Evolutionary conservation across 768 basidiomycete species (phyloP).

Genomic region (Porpolomopsis calyptriformis): DNA sequence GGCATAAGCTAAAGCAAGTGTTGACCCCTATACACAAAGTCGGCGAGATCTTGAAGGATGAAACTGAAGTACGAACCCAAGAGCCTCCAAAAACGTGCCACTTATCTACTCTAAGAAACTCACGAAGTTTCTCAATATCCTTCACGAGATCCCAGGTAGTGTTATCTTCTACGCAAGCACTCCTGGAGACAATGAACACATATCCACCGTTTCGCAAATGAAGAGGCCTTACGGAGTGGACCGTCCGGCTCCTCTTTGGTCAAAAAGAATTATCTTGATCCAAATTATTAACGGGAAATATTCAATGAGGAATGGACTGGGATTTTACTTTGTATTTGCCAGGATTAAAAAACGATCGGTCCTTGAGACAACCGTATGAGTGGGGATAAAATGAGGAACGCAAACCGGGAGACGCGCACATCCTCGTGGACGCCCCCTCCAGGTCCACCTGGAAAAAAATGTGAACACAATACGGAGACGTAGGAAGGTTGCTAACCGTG

Average conservation of each 20-base stretch:
- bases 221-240: conserved; percentile 58
- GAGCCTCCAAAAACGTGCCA: conserved; percentile 96
- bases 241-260: conserved; percentile 84
- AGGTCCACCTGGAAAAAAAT: conserved; percentile 47
- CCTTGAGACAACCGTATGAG: conserved; percentile 26
- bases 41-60: not conserved
- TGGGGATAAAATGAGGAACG: not conserved
- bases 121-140: conserved; percentile 76
- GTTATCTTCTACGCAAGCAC: conserved; percentile 71
- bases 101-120: conserved; percentile 65
- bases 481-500: conserved; percentile 39
- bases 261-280: conserved; percentile 69
- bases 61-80: conserved; percentile 48
- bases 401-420: not conserved
- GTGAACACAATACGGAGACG: conserved; percentile 1
- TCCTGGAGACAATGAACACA: conserved; percentile 28
- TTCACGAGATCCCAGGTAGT: conserved; percentile 91
- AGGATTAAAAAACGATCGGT: conserved; percentile 77
- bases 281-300: not conserved
- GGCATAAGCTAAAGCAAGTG: conserved; percentile 76
- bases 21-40: conserved; percentile 52
- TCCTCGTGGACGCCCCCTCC: conserved; percentile 58
- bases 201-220: conserved; percentile 4
- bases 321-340: conserved; percentile 62
- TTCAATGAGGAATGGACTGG: not conserved